Evolutionary conservation across 2,329 filamentous ascomycete genomes (phyloP).

Genomic region (Hypoxylon sp.): DNA sequence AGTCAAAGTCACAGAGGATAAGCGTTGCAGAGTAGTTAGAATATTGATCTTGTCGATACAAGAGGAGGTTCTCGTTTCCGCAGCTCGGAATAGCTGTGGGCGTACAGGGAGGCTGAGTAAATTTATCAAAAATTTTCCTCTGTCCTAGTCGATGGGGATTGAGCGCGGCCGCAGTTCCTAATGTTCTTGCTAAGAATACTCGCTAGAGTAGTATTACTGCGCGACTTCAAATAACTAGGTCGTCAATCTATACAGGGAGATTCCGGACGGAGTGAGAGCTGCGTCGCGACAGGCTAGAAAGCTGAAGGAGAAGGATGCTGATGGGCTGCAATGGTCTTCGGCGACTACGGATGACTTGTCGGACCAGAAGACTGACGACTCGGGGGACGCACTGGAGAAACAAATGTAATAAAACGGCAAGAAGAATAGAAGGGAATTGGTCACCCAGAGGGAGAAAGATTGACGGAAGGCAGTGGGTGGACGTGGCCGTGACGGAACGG

Average conservation of each 20-base stretch:
- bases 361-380: conserved; percentile 23
- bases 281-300: conserved; percentile 14
- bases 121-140: conserved; percentile 41
- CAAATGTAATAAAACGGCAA: conserved; percentile 42
- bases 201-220: conserved; percentile 12
- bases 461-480: conserved; percentile 48
- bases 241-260: conserved; percentile 12
- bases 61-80: conserved; percentile 34
- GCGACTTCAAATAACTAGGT: conserved; percentile 18
- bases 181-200: conserved; percentile 27
- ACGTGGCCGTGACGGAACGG: conserved; percentile 51
- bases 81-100: conserved; percentile 10
- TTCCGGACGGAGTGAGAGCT: conserved; percentile 3
- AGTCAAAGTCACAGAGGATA: conserved; percentile 83
- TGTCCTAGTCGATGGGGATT: conserved; percentile 9
- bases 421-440: conserved; percentile 48
- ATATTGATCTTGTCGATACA: conserved; percentile 45
- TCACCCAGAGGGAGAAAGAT: conserved; percentile 48
- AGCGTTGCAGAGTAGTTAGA: conserved; percentile 37
- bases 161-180: conserved; percentile 6
- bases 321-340: conserved; percentile 23
- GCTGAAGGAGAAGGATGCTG: conserved; percentile 18
- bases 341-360: conserved; percentile 15
- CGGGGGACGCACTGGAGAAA: conserved; percentile 27
- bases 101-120: conserved; percentile 23